Evolutionary conservation across 2,329 filamentous ascomycete species (phyloP).

Genomic region (Trichoderma sp.): DNA sequence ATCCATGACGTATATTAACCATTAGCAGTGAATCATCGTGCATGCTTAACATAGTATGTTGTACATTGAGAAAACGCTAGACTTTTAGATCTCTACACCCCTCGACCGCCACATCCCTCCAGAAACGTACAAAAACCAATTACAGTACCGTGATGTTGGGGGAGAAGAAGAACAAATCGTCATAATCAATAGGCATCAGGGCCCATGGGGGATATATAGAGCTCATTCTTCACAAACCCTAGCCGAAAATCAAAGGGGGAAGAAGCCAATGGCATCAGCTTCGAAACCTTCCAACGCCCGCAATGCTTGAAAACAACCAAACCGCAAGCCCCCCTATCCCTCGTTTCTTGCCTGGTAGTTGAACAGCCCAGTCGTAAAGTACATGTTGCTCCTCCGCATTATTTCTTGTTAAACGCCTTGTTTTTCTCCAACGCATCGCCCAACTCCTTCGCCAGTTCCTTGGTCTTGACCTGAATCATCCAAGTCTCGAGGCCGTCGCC

Average conservation of each 20-base stretch:
- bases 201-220: constrained; percentile 23
- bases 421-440: constrained; percentile 55
- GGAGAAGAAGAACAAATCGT: constrained; percentile 5
- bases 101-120: not conserved
- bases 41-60: too few relatives aligned
- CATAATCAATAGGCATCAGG: constrained; percentile 13
- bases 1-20: too few relatives aligned
- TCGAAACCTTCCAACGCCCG: constrained; percentile 31
- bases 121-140: constrained; percentile 21
- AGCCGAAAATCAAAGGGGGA: constrained; percentile 3
- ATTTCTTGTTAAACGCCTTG: constrained; percentile 59
- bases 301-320: constrained; percentile 30
- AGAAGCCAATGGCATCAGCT: constrained; percentile 18
- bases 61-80: not conserved
- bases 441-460: constrained; percentile 58
- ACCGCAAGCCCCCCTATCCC: constrained; percentile 10
- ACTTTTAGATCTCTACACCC: constrained; percentile 12
- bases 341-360: constrained; percentile 1
- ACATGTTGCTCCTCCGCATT: constrained; percentile 34
- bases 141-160: constrained; percentile 15
- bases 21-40: too few relatives aligned
- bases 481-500: constrained; percentile 67
- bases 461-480: constrained; percentile 71
- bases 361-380: constrained; percentile 18
- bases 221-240: constrained; percentile 24